phyloP scores from a whole-genome alignment of 148 eudicot genomes.

The Rhododendron henanense region DNA sequence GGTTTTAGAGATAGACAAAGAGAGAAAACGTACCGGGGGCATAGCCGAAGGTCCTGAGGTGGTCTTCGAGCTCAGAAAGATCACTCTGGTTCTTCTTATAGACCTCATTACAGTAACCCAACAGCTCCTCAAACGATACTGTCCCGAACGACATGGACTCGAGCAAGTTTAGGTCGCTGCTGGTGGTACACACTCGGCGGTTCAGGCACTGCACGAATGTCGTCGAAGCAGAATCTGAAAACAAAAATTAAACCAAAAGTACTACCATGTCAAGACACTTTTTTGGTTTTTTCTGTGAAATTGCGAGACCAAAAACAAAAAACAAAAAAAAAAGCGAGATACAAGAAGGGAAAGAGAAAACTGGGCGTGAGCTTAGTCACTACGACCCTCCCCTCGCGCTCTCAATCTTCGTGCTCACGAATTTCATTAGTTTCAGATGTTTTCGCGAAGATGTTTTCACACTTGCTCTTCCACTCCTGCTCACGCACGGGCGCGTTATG shows the following conservation, averaged over 20 bases:
- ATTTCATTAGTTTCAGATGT: too few relatives aligned
- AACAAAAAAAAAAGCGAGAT: neutral
- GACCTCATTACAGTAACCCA: constrained; percentile 81
- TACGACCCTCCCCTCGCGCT: too few relatives aligned
- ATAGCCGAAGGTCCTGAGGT: constrained; percentile 40
- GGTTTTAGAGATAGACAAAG: neutral
- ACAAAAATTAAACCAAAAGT: neutral
- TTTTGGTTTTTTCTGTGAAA: neutral
- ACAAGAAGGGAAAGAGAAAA: neutral
- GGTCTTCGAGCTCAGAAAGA: constrained; percentile 41
- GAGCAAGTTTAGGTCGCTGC: constrained; percentile 61
- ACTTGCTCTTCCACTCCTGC: too few relatives aligned
- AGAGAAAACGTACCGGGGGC: constrained; percentile 31
- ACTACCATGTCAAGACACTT: too few relatives aligned
- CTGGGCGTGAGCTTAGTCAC: neutral
- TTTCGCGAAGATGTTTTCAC: too few relatives aligned
- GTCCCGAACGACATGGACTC: constrained; percentile 79
- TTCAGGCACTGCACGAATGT: constrained; percentile 75
- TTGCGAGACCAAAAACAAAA: neutral
- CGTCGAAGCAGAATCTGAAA: constrained; percentile 79
- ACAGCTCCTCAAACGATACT: constrained; percentile 88
- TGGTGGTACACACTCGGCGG: constrained; percentile 42
- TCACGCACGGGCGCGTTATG: too few relatives aligned
- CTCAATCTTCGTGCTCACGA: too few relatives aligned
- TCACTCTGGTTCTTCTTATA: constrained; percentile 59